Evolutionary conservation across 2,329 filamentous ascomycete species (phyloP).

Genomic region (Rhynchosporium secalis): DNA sequence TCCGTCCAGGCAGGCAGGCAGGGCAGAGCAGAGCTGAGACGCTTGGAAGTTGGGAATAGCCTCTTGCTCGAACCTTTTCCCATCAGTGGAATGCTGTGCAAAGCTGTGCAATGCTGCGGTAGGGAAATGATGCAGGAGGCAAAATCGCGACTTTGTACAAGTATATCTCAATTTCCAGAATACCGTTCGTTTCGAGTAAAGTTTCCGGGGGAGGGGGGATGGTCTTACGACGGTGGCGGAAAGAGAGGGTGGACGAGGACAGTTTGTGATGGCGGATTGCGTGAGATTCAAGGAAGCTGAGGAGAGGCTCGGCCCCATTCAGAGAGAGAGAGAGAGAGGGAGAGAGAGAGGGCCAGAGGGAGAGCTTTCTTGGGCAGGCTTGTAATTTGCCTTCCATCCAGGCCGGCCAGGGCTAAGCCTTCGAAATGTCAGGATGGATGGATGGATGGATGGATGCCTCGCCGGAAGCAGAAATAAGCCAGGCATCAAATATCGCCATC

Average conservation of each 20-base stretch:
- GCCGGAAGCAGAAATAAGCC: not conserved
- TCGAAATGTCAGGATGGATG: not conserved
- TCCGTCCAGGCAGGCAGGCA: conserved; percentile 10
- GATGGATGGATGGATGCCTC: not conserved
- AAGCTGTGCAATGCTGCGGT: conserved; percentile 10
- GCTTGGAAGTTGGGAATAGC: conserved; percentile 11
- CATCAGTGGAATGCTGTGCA: not conserved
- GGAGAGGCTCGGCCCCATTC: not conserved
- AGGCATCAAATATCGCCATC: conserved; percentile 10
- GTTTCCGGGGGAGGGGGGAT: conserved; percentile 1
- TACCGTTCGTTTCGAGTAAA: conserved; percentile 2
- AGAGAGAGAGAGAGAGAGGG: too few relatives aligned
- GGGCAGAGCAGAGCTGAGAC: not conserved
- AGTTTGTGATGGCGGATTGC: conserved; percentile 3
- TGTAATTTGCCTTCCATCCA: not conserved
- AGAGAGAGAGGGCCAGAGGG: too few relatives aligned
- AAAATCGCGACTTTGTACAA: not conserved
- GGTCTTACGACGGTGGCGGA: not conserved
- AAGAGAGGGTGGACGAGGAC: not conserved
- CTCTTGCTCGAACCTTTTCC: not conserved
- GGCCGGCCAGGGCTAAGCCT: not conserved
- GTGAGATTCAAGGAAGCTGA: conserved; percentile 2
- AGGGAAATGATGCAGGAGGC: conserved; percentile 5
- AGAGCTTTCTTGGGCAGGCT: too few relatives aligned
- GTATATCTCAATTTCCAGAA: not conserved